These are phyloP conservation scores for Sporothrix humicola DNA, from an alignment of 2,329 filamentous ascomycete species.

Conservation along the genomic window DNA sequence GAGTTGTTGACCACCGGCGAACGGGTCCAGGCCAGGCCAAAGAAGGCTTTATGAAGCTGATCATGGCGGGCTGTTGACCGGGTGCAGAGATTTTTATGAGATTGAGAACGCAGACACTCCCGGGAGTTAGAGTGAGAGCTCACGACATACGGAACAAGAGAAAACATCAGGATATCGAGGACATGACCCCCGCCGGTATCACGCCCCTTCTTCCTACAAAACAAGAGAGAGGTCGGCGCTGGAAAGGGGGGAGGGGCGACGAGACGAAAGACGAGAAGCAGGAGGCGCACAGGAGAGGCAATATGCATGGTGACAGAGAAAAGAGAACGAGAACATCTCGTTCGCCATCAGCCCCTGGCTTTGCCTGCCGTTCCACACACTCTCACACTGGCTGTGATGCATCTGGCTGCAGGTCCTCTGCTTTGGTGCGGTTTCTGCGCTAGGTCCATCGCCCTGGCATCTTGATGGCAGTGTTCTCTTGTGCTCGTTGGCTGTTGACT, in stretches of 20 bases:
- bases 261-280: constrained; percentile 5
- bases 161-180: neutral
- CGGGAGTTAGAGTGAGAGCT: neutral
- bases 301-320: neutral
- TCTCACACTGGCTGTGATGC: neutral
- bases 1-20: neutral
- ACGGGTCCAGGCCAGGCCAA: neutral
- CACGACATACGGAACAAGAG: neutral
- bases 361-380: constrained; percentile 5
- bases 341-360: neutral
- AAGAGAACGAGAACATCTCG: neutral
- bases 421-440: constrained; percentile 10
- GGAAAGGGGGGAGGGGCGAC: neutral
- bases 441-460: neutral
- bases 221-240: neutral
- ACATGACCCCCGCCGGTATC: neutral
- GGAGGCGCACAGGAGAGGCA: constrained; percentile 3
- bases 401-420: neutral
- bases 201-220: neutral
- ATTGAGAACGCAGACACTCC: neutral
- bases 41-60: neutral
- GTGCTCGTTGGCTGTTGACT: constrained; percentile 6
- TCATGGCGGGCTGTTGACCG: neutral
- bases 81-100: neutral
- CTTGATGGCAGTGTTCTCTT: neutral